Evolutionary conservation across 495 filamentous ascomycete species (phyloP), one percentile per base, ranked within the genome.

Genomic region (Pyrenopolyporus hunteri): DNA sequence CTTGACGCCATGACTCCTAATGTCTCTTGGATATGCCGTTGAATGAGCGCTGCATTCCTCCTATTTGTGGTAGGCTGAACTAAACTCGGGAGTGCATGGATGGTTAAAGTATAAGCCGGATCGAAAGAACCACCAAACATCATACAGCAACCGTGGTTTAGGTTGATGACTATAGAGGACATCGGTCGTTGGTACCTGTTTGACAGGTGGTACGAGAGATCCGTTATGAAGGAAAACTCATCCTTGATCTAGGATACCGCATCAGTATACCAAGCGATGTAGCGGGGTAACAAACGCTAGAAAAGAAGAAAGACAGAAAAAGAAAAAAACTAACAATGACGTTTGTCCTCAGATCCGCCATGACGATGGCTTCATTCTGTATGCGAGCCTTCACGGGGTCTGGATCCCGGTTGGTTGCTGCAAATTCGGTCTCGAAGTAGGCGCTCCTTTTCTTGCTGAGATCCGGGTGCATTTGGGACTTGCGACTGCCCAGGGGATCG

Each of bases 291-390:
- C n/a, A n/a, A n/a, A n/a, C n/a, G n/a, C n/a, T n/a, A n/a, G n/a
- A n/a, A n/a, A n/a, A n/a, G n/a, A n/a, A n/a, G n/a, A n/a, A n/a
- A n/a, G n/a, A n/a, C n/a, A n/a, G n/a, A n/a, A n/a, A n/a, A 14
- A 31, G 16, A 25, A 1, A 37, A 6, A 39, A 35, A 36, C 58
- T 47, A 36, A 67, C 64, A 14, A 67, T 69, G 17, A 72, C 57
- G 17, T 94, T 97, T n/a, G 90, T 91, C 67, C 85, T 87, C 25
- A 98, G 72, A 70, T 97, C 91, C 29, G 87, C 89, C 51, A 90
- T 80, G 49, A 97, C 82, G 47, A 89, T 78, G 13, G 90, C 86
- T 57, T 92, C 83, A 57, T 82, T 84, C 11, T 73, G 71, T 16
- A 91, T 74, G 23, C 83, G 79, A 37, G 89, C 83, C 53, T 77